Evolutionary conservation across 2,329 filamentous ascomycete species (phyloP).

Genomic region (Aspergillus niger): DNA sequence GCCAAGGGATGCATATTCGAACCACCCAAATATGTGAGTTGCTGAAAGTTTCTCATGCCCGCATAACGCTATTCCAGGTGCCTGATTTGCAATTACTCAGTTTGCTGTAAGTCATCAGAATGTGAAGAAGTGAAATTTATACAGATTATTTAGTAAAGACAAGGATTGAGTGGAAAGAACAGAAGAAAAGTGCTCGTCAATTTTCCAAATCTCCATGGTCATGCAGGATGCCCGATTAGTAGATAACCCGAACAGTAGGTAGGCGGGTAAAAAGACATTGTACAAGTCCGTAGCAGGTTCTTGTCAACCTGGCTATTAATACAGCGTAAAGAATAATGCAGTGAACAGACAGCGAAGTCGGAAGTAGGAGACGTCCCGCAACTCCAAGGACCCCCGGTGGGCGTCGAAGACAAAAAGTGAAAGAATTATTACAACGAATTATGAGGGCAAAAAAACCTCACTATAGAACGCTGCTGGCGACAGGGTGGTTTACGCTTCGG

Average conservation of each 20-base stretch:
- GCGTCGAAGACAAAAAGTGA: not conserved
- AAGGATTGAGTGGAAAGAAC: not conserved
- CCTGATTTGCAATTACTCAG: not conserved
- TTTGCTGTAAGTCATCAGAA: not conserved
- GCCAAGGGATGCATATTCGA: too few relatives aligned
- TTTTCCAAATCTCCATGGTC: not conserved
- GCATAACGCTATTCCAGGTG: not conserved
- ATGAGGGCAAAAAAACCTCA: not conserved
- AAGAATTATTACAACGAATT: slow-evolving; percentile 2
- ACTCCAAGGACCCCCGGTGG: slow-evolving; percentile 23
- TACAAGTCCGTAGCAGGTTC: not conserved
- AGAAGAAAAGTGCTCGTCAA: not conserved
- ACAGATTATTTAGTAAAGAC: not conserved
- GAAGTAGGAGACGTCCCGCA: slow-evolving; percentile 36
- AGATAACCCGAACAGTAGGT: not conserved
- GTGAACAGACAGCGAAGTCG: slow-evolving; percentile 19
- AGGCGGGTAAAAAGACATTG: not conserved
- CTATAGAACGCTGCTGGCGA: slow-evolving; percentile 45
- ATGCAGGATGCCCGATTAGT: not conserved
- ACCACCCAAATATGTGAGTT: too few relatives aligned
- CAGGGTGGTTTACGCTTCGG: slow-evolving; percentile 40
- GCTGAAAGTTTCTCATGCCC: too few relatives aligned
- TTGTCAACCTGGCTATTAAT: slow-evolving; percentile 34
- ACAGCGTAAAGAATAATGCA: slow-evolving; percentile 26
- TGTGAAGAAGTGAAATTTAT: not conserved